Conservation (phyloP, 768 basidiomycete species). For the Boletus subparvulus region DNA sequence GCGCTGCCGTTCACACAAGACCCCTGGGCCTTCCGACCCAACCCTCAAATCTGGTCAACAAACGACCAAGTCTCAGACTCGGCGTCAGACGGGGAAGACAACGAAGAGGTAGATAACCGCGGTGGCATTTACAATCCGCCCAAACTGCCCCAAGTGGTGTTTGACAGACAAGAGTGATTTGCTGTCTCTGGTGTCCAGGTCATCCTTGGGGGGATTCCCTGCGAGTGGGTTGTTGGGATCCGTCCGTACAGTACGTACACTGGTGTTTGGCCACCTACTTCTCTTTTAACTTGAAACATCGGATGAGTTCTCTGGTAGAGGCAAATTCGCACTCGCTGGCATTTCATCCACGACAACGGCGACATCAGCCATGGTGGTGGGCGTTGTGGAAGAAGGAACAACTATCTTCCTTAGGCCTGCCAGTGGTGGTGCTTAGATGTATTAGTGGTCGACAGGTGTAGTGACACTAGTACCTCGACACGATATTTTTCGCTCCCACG, state of each 20-base stretch:
- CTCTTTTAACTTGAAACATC: conserved; percentile 42
- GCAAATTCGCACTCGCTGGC: conserved; percentile 58
- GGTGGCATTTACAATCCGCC: conserved; percentile 78
- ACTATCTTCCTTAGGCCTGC: too few species aligned
- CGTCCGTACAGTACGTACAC: background rate
- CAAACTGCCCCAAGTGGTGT: conserved; percentile 82
- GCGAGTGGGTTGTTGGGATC: conserved; percentile 14
- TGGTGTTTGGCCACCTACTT: conserved; percentile 41
- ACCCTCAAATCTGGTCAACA: conserved; percentile 68
- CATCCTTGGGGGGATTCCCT: conserved; percentile 34
- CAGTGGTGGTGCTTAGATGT: background rate
- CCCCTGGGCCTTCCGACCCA: conserved; percentile 89
- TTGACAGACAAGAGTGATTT: conserved; percentile 91
- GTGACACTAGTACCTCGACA: background rate
- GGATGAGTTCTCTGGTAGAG: conserved; percentile 57
- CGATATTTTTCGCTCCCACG: background rate
- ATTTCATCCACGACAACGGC: conserved; percentile 50
- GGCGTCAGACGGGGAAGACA: conserved; percentile 62
- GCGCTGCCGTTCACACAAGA: conserved; percentile 46
- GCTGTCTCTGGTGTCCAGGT: conserved; percentile 64
- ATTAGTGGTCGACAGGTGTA: conserved; percentile 1
- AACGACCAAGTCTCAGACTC: conserved; percentile 34
- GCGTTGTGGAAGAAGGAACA: too few species aligned
- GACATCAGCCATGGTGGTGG: conserved; percentile 20
- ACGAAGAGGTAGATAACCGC: conserved; percentile 22